phyloP scores from a whole-genome alignment of 75 land plant species.

The Sequoia sempervirens region DNA sequence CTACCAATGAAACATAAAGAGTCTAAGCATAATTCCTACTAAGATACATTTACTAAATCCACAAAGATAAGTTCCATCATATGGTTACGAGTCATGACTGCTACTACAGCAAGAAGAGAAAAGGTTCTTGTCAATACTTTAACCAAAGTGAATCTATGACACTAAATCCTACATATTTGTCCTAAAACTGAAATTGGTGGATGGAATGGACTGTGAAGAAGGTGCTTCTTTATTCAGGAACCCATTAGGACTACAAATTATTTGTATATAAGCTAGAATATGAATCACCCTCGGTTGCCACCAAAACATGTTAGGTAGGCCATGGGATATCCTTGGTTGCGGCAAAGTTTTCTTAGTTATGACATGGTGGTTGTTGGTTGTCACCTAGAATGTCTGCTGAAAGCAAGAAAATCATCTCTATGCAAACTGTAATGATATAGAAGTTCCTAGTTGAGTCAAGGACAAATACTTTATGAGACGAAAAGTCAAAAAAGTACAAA shows the following conservation, averaged over 20 bases:
- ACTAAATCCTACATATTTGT: neutral
- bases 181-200: neutral
- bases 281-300: neutral
- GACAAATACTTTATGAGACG: neutral
- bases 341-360: neutral
- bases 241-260: neutral
- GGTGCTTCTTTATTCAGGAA: neutral
- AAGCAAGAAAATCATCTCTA: neutral
- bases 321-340: neutral
- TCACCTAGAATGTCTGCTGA: neutral
- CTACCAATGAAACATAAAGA: neutral
- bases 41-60: neutral
- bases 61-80: neutral
- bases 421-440: neutral
- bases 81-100: neutral
- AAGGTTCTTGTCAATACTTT: neutral
- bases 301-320: neutral
- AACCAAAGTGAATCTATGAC: neutral
- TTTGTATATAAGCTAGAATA: neutral
- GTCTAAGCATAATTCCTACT: neutral
- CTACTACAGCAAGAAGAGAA: neutral
- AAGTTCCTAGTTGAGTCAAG: neutral
- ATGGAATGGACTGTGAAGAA: neutral
- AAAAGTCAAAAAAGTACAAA: neutral
- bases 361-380: neutral